Evolutionary conservation across 768 basidiomycete species (phyloP), one percentile per base, ranked within the genome.

Genomic region (Mycena olivaceomarginata): DNA sequence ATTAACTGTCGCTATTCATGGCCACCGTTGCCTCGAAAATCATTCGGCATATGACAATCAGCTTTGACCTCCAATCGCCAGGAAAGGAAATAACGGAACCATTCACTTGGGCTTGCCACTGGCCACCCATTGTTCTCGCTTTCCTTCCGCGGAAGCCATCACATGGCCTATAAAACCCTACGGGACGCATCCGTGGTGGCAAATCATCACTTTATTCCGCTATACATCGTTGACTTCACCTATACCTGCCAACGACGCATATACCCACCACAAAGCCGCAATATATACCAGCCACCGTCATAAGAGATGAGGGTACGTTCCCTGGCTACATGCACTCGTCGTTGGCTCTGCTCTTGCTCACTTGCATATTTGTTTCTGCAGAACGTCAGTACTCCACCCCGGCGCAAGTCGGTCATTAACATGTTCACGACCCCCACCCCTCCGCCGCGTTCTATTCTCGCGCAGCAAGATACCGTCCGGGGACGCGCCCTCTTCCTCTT

Each of bases 381-480:
- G 69, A 78, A 16, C 62, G 68, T 72, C 51, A 75, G 15, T 37
- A 72, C 77, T 20, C 77, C 74, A 45, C 63, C 78, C 5, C 74
- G 71, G 6, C 78, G 78, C 69, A 70, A 72, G 72, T 79, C 78
- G 15, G 18, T 76, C 48, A 46, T 76, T 13, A 70, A 66, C 60
- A 16, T 74, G 41, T 79, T 79, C 43, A 37, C 67, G 12, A 74
- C 78, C 5, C 5, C 78, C 78, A 4, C 60, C 71, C 39, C 51
- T 63, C 9, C 68, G 67, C 31, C 66, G 70, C 18, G 57, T 68
- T 31, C 1, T 70, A 39, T 22, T 75, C 20, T 70, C 74, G 31
- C 40, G 67, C 40, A 48, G 37, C 39, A 31, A 20, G 15, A 67
- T 41, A 16, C 45, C 45, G 1, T 40, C 51, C 16, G 20, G 10